phyloP scores from a whole-genome alignment of 177 flowering plant genomes.

The Vitis hybrid region DNA sequence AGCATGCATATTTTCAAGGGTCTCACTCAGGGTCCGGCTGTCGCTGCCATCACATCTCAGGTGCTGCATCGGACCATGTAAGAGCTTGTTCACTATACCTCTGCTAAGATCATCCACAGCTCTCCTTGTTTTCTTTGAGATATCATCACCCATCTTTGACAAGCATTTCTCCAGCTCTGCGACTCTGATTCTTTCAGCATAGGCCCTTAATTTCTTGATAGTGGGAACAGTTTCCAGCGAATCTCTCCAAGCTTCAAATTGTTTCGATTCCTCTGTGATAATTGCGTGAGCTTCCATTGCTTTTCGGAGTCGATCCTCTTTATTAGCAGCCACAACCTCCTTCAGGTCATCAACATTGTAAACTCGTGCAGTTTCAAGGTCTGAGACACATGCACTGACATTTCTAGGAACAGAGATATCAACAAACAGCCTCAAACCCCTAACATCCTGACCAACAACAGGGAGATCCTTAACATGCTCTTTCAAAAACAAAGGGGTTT shows the following conservation, averaged over 20 bases:
- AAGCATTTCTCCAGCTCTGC: conserved; percentile 76
- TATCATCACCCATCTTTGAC: conserved; percentile 64
- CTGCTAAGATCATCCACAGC: conserved; percentile 76
- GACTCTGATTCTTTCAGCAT: conserved; percentile 66
- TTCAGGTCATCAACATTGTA: conserved; percentile 90
- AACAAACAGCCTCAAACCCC: conserved; percentile 61
- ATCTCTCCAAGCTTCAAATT: conserved; percentile 88
- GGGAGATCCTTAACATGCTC: conserved; percentile 57
- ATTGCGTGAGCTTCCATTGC: conserved; percentile 85
- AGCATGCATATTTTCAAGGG: conserved; percentile 82
- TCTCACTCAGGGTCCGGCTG: conserved; percentile 61
- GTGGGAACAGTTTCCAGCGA: conserved; percentile 88
- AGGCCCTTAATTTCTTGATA: conserved; percentile 72
- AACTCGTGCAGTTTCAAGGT: conserved; percentile 45
- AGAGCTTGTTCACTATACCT: conserved; percentile 75
- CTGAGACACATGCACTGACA: conserved; percentile 63
- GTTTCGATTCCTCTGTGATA: conserved; percentile 60
- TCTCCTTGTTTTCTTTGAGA: conserved; percentile 53
- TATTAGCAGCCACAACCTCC: conserved; percentile 86
- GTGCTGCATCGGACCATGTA: conserved; percentile 87
- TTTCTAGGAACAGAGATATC: conserved; percentile 88
- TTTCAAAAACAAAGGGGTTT: conserved; percentile 60
- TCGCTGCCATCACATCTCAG: conserved; percentile 78
- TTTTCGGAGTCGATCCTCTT: conserved; percentile 74
- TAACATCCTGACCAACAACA: conserved; percentile 41